phyloP scores from a whole-genome alignment of 345 rosid genomes.

The Salix arbutifolia region DNA sequence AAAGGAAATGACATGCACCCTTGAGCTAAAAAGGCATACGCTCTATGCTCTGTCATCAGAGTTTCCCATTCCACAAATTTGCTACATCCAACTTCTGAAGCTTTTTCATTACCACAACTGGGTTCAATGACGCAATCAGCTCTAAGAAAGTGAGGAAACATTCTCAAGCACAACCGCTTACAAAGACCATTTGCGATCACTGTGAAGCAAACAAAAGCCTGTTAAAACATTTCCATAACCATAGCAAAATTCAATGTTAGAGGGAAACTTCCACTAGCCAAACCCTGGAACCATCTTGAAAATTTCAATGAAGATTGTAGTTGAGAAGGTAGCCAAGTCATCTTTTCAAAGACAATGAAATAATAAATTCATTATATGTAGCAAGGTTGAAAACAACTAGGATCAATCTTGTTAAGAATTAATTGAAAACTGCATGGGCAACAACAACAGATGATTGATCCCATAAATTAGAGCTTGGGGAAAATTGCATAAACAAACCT shows the following conservation, averaged over 20 bases:
- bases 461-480: not conserved
- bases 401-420: not conserved
- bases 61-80: slow-evolving; percentile 38
- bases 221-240: not conserved
- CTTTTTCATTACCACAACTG: slow-evolving; percentile 1
- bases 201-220: slow-evolving; percentile 28
- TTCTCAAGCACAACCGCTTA: slow-evolving; percentile 58
- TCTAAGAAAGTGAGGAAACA: slow-evolving; percentile 55
- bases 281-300: not conserved
- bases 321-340: not conserved
- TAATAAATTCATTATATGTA: not conserved
- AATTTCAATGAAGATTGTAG: not conserved
- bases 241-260: not conserved
- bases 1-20: slow-evolving; percentile 38
- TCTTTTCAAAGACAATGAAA: not conserved
- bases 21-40: slow-evolving; percentile 52
- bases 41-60: slow-evolving; percentile 66
- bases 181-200: slow-evolving; percentile 55
- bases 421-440: not conserved
- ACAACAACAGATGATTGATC: not conserved
- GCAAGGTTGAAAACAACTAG: not conserved
- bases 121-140: slow-evolving; percentile 48
- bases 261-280: not conserved
- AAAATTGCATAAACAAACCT: not conserved
- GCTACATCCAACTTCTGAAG: slow-evolving; percentile 50